These are phyloP conservation scores for Canna indica DNA, from an alignment of 176 grass and related monocot species.

Conservation along the genomic window DNA sequence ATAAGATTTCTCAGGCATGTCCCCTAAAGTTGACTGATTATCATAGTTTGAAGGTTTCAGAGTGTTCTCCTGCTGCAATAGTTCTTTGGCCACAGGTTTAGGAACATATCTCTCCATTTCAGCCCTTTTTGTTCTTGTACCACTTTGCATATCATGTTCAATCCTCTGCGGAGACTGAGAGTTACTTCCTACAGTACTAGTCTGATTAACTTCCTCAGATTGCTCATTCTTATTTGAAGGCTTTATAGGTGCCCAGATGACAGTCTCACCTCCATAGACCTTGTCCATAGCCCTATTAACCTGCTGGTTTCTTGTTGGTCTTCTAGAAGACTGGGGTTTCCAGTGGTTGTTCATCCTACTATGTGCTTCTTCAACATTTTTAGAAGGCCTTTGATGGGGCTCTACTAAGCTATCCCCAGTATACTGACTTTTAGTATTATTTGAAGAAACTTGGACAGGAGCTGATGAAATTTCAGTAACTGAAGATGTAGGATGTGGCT, in stretches of 20 bases:
- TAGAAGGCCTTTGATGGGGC: conserved; percentile 27
- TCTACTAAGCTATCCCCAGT: conserved; percentile 29
- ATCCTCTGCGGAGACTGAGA: conserved; percentile 28
- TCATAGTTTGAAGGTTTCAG: conserved; percentile 21
- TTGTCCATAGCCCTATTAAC: conserved; percentile 38
- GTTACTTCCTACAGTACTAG: conserved; percentile 9
- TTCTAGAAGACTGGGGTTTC: conserved; percentile 54
- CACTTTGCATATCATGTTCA: conserved; percentile 33
- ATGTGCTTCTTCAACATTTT: conserved; percentile 30
- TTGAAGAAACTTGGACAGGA: conserved; percentile 35
- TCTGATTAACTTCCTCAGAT: conserved; percentile 33
- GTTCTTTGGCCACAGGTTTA: conserved; percentile 71
- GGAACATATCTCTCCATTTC: conserved; percentile 99
- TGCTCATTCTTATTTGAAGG: conserved; percentile 37
- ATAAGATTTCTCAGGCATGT: conserved; percentile 10
- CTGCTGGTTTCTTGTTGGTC: conserved; percentile 57
- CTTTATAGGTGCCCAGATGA: conserved; percentile 74
- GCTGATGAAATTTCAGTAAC: conserved; percentile 45
- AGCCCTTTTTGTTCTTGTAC: conserved; percentile 69
- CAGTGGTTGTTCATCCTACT: conserved; percentile 31
- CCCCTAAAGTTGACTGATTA: conserved; percentile 9
- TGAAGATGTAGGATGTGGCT: conserved; percentile 32
- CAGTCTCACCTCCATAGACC: conserved; percentile 45
- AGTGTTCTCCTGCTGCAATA: conserved; percentile 47
- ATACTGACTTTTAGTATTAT: conserved; percentile 38